Percentiles rank a stretch among this genome's conserved stretches.
These are phyloP conservation scores for Linaria vulgaris DNA, from an alignment of 257 asterid species.

Conservation along the genomic window DNA sequence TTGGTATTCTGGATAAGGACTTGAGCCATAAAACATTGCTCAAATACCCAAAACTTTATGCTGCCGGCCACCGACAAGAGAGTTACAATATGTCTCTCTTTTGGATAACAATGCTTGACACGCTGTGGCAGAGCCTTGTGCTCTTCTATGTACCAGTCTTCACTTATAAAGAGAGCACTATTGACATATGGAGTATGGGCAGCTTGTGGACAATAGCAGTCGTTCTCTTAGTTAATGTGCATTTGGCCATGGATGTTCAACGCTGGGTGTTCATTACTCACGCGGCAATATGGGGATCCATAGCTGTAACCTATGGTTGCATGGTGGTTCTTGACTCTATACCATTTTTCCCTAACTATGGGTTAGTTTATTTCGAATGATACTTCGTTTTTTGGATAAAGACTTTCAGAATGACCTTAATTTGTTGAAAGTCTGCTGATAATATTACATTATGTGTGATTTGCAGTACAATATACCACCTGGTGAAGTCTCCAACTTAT, in stretches of 20 bases:
- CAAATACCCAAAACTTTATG: constrained; percentile 87
- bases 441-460: constrained; percentile 11
- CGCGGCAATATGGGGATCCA: constrained; percentile 89
- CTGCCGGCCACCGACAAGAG: constrained; percentile 91
- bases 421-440: constrained; percentile 16
- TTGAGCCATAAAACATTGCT: constrained; percentile 80
- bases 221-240: constrained; percentile 80
- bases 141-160: constrained; percentile 81
- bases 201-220: constrained; percentile 97
- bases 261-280: constrained; percentile 87
- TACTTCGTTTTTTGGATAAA: too few relatives aligned
- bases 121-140: constrained; percentile 97
- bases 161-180: constrained; percentile 66
- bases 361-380: constrained; percentile 70
- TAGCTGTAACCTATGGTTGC: constrained; percentile 48
- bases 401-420: constrained; percentile 16
- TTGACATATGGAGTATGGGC: constrained; percentile 98
- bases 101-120: constrained; percentile 95
- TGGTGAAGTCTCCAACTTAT: constrained; percentile 66
- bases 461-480: constrained; percentile 88
- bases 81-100: constrained; percentile 85
- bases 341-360: constrained; percentile 70
- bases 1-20: constrained; percentile 94
- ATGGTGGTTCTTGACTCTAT: constrained; percentile 80
- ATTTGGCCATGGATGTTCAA: constrained; percentile 92